Percentiles rank a stretch among this genome's conserved stretches.
Evolutionary conservation across 2,329 filamentous ascomycete genomes (phyloP).

Genomic region (Penicillium sp.): DNA sequence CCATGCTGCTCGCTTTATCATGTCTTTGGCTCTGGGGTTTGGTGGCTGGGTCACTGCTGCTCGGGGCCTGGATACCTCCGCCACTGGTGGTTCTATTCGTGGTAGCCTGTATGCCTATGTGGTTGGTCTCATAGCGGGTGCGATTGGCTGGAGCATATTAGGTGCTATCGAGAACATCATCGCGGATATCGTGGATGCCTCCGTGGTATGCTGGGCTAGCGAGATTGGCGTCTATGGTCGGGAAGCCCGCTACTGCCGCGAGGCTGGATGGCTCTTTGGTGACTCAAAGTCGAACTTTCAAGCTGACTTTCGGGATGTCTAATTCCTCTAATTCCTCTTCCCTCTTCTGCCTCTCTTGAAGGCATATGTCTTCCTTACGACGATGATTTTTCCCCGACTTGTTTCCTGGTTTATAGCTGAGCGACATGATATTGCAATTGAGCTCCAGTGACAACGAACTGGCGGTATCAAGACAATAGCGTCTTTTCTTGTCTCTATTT

Average conservation of each 20-base stretch:
- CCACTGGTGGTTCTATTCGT: constrained; percentile 49
- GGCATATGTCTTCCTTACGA: not conserved
- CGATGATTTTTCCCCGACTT: not conserved
- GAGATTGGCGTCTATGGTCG: constrained; percentile 66
- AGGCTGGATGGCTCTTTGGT: constrained; percentile 85
- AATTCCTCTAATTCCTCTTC: constrained; percentile 1
- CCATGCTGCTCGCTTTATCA: constrained; percentile 85
- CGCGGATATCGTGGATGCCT: constrained; percentile 80
- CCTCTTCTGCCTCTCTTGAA: not conserved
- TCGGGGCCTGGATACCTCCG: constrained; percentile 65
- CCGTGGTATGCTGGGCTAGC: constrained; percentile 90
- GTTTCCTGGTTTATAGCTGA: constrained; percentile 2
- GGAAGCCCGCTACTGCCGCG: constrained; percentile 77
- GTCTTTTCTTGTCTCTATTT: not conserved
- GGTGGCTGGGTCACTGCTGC: constrained; percentile 96
- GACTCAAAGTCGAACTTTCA: constrained; percentile 41
- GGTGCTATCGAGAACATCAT: constrained; percentile 87
- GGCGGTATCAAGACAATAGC: constrained; percentile 1
- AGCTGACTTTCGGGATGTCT: constrained; percentile 20
- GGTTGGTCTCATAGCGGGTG: constrained; percentile 84
- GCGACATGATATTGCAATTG: constrained; percentile 7
- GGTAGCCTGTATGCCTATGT: constrained; percentile 94
- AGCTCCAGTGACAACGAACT: constrained; percentile 2
- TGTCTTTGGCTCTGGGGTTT: constrained; percentile 85
- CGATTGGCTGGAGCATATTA: constrained; percentile 91